Evolutionary conservation across 2,329 filamentous ascomycete species (phyloP).

Genomic region (Ambrosiella cleistominuta): DNA sequence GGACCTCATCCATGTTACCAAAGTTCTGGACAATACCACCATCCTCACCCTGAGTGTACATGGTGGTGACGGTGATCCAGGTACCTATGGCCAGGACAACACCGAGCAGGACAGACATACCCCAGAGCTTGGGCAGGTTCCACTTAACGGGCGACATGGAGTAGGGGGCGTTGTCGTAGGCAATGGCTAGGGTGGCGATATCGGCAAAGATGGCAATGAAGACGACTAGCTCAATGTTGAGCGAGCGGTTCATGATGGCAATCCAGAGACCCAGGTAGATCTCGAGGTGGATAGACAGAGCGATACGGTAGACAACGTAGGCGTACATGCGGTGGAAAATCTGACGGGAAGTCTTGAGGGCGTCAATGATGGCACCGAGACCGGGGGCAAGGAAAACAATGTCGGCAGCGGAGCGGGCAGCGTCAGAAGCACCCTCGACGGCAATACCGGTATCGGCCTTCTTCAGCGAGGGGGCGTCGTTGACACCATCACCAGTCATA

Average conservation of each 20-base stretch:
- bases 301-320: conserved; percentile 90
- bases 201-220: conserved; percentile 93
- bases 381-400: conserved; percentile 87
- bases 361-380: conserved; percentile 82
- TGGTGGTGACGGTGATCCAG: conserved; percentile 79
- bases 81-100: conserved; percentile 65
- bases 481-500: conserved; percentile 94
- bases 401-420: conserved; percentile 77
- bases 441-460: conserved; percentile 95
- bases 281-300: conserved; percentile 76
- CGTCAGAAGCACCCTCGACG: conserved; percentile 80
- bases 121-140: conserved; percentile 84
- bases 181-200: conserved; percentile 79
- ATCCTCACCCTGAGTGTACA: conserved; percentile 45
- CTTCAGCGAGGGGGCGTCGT: conserved; percentile 82
- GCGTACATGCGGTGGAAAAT: conserved; percentile 97
- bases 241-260: conserved; percentile 63
- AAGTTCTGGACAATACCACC: conserved; percentile 84
- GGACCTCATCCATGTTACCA: conserved; percentile 60
- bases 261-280: conserved; percentile 89
- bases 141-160: conserved; percentile 79
- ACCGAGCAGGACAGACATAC: conserved; percentile 73
- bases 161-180: conserved; percentile 83
- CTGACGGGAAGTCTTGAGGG: conserved; percentile 79
- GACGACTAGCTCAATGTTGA: conserved; percentile 76